These are phyloP conservation scores for Colletotrichum nymphaeae DNA, from an alignment of 2,329 filamentous ascomycete species.

Conservation along the genomic window DNA sequence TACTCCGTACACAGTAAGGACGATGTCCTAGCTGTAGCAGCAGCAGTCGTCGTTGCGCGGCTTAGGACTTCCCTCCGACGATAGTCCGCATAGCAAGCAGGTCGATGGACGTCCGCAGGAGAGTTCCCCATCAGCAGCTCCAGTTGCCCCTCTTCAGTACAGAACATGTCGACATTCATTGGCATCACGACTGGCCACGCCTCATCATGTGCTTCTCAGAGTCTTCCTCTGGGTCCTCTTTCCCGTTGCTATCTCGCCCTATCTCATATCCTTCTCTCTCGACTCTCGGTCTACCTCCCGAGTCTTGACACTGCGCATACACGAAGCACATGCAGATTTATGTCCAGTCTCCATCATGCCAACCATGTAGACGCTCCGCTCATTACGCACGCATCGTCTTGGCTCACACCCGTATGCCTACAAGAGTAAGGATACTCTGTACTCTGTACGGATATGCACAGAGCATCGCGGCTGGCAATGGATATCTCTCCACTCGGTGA, in stretches of 20 bases:
- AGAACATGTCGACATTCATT: not conserved
- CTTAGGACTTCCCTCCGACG: not conserved
- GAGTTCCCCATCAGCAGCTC: not conserved
- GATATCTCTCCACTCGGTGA: not conserved
- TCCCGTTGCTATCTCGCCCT: not conserved
- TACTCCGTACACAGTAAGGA: not conserved
- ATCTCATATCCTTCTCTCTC: not conserved
- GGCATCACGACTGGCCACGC: not conserved
- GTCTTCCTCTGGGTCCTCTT: not conserved
- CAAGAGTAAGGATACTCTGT: not conserved
- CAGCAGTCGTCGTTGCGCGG: not conserved
- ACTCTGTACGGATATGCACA: not conserved
- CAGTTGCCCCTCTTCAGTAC: not conserved
- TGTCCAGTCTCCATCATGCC: not conserved
- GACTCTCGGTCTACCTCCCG: too few species aligned
- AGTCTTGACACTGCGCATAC: not conserved
- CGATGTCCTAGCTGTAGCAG: not conserved
- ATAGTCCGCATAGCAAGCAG: not conserved
- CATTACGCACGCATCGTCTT: conserved; percentile 24
- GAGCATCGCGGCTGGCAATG: not conserved
- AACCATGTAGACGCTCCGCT: not conserved
- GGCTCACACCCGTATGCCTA: not conserved
- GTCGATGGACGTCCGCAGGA: not conserved
- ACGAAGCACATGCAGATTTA: conserved; percentile 7
- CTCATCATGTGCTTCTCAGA: not conserved